Base-by-base conservation (phyloP, 176 grass and related monocot genomes). In the Carex pumila region DNA sequence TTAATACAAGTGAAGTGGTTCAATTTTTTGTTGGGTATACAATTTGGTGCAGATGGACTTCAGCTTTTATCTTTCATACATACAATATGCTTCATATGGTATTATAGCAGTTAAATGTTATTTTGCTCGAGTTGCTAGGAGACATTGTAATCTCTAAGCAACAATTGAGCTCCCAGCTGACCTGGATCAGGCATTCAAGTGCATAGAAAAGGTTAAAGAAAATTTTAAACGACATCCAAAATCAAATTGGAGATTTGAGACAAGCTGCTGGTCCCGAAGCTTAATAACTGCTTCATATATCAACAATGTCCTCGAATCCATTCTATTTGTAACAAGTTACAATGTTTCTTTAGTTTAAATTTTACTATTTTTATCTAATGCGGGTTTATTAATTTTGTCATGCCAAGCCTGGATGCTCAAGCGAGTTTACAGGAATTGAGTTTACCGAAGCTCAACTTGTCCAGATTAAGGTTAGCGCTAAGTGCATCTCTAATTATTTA, bases 381-480 rank as follows among this genome's bases (percentile, higher is more conserved):
- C 70, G 32, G 76, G 32, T 85, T 71, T 81, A 86, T 81, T 79
- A 78, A 22, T 89, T 90, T 90, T 91, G 75, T 15, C 71, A 91
- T 97, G 78, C 25, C 29, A 73, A 99, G 96, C 96, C 96, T 65
- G 96, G 96, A 69, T 99, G 96, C 83, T 95, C 96, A 60, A 88
- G 93, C 68, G 91, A 95, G 71, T 88, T 99, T 84, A 84, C 86
- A 68, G 96, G 88, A 86, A 86, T 93, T 69, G 87, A 95, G 90
- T 93, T 95, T 82, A 87, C 81, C 19, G 91, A 99, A 94, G 93
- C 89, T 65, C 96, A 99, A 84, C 91, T 99, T 84, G 91, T 99
- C 49, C 96, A 99, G 86, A 95, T 99, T 13, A 99, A 99, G 96
- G 96, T 95, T 91, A 53, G 3, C 64, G 30, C 66, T 79, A 58